Conservation (phyloP, 495 filamentous ascomycete genomes). For the Niebla homalea region DNA sequence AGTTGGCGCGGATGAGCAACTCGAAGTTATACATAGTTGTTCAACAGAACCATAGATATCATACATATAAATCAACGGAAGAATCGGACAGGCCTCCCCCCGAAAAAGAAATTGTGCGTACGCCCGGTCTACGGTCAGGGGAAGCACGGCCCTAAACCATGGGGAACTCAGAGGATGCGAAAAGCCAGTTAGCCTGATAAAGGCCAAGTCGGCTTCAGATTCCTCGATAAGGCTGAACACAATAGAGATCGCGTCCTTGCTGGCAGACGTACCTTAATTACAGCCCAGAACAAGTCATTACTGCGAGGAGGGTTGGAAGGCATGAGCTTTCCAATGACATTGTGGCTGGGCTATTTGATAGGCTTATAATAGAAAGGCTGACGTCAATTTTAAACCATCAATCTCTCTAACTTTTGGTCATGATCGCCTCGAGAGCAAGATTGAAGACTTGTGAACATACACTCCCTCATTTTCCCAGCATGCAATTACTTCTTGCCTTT, state of each 20-base stretch:
- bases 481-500: constrained; percentile 3
- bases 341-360: constrained; percentile 4
- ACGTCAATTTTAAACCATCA: background rate
- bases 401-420: background rate
- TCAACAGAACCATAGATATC: background rate
- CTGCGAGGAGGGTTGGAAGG: background rate
- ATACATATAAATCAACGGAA: constrained; percentile 6
- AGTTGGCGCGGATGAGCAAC: background rate
- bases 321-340: constrained; percentile 2
- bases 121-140: background rate
- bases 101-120: constrained; percentile 3
- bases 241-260: constrained; percentile 1
- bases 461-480: background rate
- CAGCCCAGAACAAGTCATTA: constrained; percentile 2
- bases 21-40: constrained; percentile 1
- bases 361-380: background rate
- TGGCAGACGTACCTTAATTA: background rate
- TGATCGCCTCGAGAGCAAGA: background rate
- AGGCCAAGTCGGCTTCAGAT: constrained; percentile 1
- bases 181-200: constrained; percentile 5
- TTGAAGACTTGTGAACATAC: background rate
- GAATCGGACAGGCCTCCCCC: background rate
- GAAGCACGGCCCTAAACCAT: background rate
- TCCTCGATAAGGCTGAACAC: background rate
- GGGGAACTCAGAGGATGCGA: constrained; percentile 1